Conservation (phyloP, 2,329 filamentous ascomycete species). For the Amylocarpus encephaloides region DNA sequence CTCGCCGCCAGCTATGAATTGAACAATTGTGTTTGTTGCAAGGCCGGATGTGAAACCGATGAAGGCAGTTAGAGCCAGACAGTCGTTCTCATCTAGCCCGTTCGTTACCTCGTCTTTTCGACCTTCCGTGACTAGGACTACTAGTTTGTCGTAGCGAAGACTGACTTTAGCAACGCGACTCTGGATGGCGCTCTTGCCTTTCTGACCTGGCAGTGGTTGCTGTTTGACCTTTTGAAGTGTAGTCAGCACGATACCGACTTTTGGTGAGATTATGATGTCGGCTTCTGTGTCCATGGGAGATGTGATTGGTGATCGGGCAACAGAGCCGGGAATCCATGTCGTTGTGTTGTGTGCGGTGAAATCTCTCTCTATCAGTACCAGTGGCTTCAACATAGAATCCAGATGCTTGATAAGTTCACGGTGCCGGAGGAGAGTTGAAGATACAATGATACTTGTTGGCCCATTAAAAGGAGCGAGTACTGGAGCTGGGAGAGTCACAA, state of each 20-base stretch:
- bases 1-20: slow-evolving; percentile 45
- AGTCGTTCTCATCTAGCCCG: slow-evolving; percentile 22
- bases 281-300: slow-evolving; percentile 50
- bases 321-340: slow-evolving; percentile 31
- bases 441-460: slow-evolving; percentile 44
- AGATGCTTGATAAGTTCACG: slow-evolving; percentile 45
- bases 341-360: slow-evolving; percentile 38
- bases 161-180: slow-evolving; percentile 49
- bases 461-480: slow-evolving; percentile 12
- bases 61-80: slow-evolving; percentile 28
- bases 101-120: slow-evolving; percentile 38
- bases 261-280: slow-evolving; percentile 66
- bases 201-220: slow-evolving; percentile 58
- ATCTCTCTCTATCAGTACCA: slow-evolving; percentile 55
- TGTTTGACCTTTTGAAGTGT: slow-evolving; percentile 69
- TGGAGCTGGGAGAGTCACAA: slow-evolving; percentile 17
- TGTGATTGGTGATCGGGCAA: slow-evolving; percentile 31
- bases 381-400: slow-evolving; percentile 40
- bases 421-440: slow-evolving; percentile 39
- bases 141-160: slow-evolving; percentile 57
- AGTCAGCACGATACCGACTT: slow-evolving; percentile 62
- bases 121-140: slow-evolving; percentile 60
- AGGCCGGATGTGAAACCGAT: slow-evolving; percentile 32
- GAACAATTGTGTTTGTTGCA: slow-evolving; percentile 34
- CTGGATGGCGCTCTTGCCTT: slow-evolving; percentile 41